Evolutionary conservation across 2,329 filamentous ascomycete genomes (phyloP).

Genomic region (Didymella segeticola): DNA sequence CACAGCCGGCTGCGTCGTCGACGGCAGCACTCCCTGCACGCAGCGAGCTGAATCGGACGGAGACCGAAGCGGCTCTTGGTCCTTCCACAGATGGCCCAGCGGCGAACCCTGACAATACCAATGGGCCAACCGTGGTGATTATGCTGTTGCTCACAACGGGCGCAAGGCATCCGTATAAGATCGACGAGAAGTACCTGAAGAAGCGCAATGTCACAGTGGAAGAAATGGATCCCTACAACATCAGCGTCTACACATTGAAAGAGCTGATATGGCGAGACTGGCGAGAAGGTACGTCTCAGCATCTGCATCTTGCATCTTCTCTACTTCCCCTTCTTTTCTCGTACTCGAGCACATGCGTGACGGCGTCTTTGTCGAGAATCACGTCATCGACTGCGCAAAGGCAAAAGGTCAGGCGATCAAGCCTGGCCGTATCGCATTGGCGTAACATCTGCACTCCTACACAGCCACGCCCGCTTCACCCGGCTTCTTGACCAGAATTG

Average conservation of each 20-base stretch:
- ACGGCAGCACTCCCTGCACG: conserved; percentile 34
- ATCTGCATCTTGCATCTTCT: no score
- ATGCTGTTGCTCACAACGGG: conserved; percentile 84
- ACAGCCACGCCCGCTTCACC: conserved; percentile 16
- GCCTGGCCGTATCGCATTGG: conserved; percentile 1
- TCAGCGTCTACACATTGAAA: conserved; percentile 93
- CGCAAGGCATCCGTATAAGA: conserved; percentile 85
- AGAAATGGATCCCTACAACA: conserved; percentile 80
- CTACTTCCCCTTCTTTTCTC: no score
- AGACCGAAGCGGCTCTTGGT: conserved; percentile 55
- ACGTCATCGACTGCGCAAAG: conserved; percentile 3
- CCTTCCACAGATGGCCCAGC: conserved; percentile 54
- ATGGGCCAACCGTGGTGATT: conserved; percentile 67
- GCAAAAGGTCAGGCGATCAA: conserved; percentile 11
- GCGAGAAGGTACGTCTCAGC: conserved; percentile 67
- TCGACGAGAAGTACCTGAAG: conserved; percentile 83
- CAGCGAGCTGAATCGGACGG: conserved; percentile 44
- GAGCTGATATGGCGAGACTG: conserved; percentile 93
- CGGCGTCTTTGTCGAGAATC: neutral
- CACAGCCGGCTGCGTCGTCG: conserved; percentile 21
- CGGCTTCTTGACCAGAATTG: conserved; percentile 9
- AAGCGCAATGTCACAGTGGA: conserved; percentile 82
- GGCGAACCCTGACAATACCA: conserved; percentile 46
- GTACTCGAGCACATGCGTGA: neutral
- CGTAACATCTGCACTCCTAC: conserved; percentile 7